Conservation (phyloP, 306 rosid species). For the Senna siamea region DNA sequence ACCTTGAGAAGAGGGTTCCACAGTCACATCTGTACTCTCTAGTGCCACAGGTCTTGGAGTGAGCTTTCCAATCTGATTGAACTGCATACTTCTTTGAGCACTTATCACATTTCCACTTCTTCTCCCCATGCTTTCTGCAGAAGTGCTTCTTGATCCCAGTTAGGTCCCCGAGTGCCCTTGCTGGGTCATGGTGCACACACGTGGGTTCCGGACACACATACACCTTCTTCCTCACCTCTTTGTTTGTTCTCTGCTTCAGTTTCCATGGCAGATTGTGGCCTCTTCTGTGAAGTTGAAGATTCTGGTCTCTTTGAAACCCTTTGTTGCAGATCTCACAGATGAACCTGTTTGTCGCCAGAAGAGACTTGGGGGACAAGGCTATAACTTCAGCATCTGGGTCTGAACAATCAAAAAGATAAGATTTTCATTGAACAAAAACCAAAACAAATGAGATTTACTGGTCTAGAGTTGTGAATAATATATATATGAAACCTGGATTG, state of each 20-base stretch:
- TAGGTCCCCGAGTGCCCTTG: constrained; percentile 92
- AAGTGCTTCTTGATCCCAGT: constrained; percentile 99
- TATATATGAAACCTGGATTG: constrained; percentile 73
- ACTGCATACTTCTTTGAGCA: constrained; percentile 95
- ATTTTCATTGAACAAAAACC: background rate
- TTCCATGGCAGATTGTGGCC: constrained; percentile 99
- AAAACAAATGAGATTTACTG: background rate
- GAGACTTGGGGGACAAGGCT: constrained; percentile 86
- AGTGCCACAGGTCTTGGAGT: constrained; percentile 95
- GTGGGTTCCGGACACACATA: constrained; percentile 88
- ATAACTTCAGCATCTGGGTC: constrained; percentile 99
- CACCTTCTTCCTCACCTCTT: constrained; percentile 87
- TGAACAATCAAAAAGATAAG: constrained; percentile 31
- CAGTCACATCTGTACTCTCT: constrained; percentile 99
- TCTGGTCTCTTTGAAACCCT: constrained; percentile 95
- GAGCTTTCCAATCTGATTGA: constrained; percentile 99
- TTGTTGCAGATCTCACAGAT: constrained; percentile 95
- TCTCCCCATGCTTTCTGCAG: constrained; percentile 95
- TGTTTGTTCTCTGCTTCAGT: constrained; percentile 83
- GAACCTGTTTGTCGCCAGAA: constrained; percentile 88
- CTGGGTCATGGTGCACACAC: constrained; percentile 95
- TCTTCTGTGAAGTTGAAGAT: constrained; percentile 95
- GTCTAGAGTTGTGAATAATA: background rate
- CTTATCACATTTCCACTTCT: constrained; percentile 99
- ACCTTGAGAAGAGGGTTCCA: constrained; percentile 99